Conservation (phyloP, 108 stramenopile genomes). For the Cyclotella distinguenda region DNA sequence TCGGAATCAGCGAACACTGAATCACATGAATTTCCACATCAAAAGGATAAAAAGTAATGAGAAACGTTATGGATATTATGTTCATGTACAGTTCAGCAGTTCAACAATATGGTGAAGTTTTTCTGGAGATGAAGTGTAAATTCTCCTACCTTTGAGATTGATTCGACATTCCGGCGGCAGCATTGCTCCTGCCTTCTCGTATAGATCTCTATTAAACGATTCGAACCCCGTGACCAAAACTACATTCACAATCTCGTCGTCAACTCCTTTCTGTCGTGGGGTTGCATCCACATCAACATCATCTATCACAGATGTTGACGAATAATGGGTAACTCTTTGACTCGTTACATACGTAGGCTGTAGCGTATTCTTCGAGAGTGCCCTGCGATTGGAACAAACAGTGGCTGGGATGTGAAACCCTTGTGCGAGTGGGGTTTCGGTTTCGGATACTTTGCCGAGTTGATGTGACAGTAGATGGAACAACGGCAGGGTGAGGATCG, state of each 20-base stretch:
- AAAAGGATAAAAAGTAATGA: not conserved
- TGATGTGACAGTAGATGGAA: too few species aligned
- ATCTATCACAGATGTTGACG: too few species aligned
- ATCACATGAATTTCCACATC: not conserved
- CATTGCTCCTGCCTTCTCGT: conserved; percentile 54
- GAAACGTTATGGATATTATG: not conserved
- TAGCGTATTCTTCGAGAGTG: too few species aligned
- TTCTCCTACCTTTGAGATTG: conserved; percentile 27
- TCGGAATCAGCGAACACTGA: conserved; percentile 70
- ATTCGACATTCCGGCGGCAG: conserved; percentile 13
- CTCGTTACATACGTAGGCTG: too few species aligned
- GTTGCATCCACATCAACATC: not conserved
- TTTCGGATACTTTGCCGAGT: too few species aligned
- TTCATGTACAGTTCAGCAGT: not conserved
- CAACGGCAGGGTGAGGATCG: too few species aligned
- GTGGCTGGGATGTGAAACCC: too few species aligned
- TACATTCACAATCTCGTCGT: conserved; percentile 40
- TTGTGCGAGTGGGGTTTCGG: too few species aligned
- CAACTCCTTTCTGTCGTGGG: not conserved
- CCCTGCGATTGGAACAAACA: too few species aligned
- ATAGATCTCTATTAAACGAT: conserved; percentile 83
- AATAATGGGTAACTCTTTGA: too few species aligned
- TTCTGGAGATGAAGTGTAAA: not conserved
- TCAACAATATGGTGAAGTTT: not conserved
- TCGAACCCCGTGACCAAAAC: conserved; percentile 90